These are phyloP conservation scores for Termitomyces eurrhizus DNA, from an alignment of 768 basidiomycete species.

Conservation along the genomic window DNA sequence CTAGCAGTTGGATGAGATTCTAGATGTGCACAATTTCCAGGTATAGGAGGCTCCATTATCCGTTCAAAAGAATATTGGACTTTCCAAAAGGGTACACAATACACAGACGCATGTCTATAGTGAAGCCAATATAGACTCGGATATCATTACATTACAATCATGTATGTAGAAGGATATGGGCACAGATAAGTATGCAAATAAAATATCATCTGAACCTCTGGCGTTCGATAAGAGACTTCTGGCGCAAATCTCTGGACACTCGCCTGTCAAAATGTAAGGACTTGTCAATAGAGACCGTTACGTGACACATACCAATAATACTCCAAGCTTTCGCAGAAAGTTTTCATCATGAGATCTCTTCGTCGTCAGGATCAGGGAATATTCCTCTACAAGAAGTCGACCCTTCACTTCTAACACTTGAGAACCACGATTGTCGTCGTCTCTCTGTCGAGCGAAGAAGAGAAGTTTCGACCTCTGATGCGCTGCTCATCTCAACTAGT, in stretches of 20 bases:
- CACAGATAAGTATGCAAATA: neutral
- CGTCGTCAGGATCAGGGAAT: constrained; percentile 16
- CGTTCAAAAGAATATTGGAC: neutral
- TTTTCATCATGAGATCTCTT: constrained; percentile 74
- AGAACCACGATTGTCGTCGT: constrained; percentile 60
- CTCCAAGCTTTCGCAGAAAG: constrained; percentile 89
- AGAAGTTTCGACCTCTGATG: constrained; percentile 11
- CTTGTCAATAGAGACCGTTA: neutral
- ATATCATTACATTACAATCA: neutral
- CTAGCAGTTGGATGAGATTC: constrained; percentile 45
- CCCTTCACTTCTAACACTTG: constrained; percentile 37
- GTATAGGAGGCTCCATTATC: constrained; percentile 3
- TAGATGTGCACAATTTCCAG: constrained; percentile 25
- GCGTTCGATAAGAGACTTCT: constrained; percentile 76
- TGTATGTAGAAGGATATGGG: neutral
- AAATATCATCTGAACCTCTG: constrained; percentile 54
- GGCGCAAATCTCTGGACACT: constrained; percentile 62
- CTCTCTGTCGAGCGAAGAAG: constrained; percentile 26
- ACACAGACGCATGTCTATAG: neutral
- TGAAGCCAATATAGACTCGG: neutral
- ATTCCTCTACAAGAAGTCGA: constrained; percentile 19
- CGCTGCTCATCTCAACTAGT: constrained; percentile 4
- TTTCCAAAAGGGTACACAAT: neutral
- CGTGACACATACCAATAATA: constrained; percentile 72
- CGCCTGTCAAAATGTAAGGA: constrained; percentile 52